Base-by-base conservation (phyloP, 2,329 filamentous ascomycete species). In the Claviceps sorghi region DNA sequence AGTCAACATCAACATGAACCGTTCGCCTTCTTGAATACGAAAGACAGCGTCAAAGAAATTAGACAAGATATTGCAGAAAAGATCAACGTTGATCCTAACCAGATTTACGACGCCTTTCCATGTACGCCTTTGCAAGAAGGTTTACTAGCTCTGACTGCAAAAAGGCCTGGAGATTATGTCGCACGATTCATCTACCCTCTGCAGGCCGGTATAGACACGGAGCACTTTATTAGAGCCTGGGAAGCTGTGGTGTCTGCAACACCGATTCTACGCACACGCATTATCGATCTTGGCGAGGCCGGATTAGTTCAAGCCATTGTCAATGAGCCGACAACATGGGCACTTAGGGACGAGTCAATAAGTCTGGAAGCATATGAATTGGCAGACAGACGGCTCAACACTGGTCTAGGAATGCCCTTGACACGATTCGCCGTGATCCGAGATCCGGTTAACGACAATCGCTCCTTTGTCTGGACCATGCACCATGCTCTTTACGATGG, bases 401-500 rank as follows among this genome's bases (percentile, higher is more conserved):
- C 76, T 53, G 66, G 76, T 19, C 19, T 56, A 1, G 51, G 45
- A 29, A 29, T n/a, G 30, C 32, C 46, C 0, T 50, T 62, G 15
- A 10, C 26, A 10, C 13, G 34, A n/a, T 19, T 57, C 13, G 56
- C 58, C 9, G 13, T 60, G 2, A 22, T 60, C 21, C 42, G 56
- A 9, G 51, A 49, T 42, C 48, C 10, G 5, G 3, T 2, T 4
- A 17, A 36, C 3, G 26, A 47, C 11, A 30, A 10, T n/a, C 36
- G 10, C 42, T 55, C 46, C 38, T 55, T 48, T 19, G 40, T 44
- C 61, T 74, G 72, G 56, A 72, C 72, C 0, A 70, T 76, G 58
- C 75, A 78, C 53, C 75, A 78, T 55, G 70, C 69, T 13, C 60
- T 77, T 0, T 78, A 78, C 52, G 75, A 78, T 50, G 75, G 74